Evolutionary conservation across 1,284 basidiomycete genomes (phyloP), one percentile per base, ranked within the genome.

Genomic region (Naganishia sp.): DNA sequence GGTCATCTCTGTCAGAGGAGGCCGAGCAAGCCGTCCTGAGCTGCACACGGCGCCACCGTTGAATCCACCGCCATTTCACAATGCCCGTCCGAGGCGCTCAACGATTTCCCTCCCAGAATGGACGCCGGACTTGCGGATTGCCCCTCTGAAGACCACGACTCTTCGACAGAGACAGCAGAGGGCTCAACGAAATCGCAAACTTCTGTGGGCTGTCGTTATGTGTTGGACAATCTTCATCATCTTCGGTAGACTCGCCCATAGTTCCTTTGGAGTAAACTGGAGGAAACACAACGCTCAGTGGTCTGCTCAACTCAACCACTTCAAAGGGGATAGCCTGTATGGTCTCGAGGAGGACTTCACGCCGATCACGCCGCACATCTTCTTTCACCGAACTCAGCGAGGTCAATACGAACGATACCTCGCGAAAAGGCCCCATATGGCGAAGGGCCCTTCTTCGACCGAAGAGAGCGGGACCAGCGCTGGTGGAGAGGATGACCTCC

Each of bases 321-420:
- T 23, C 7, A 47, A 4, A 1, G 57, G 50, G 15, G 47, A 51
- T 39, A 50, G 32, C n/a, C 18, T 61, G 17, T 42, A 61, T 18
- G 57, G 57, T 17, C 25, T 51, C n/a, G 47, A 61, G 25, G 57
- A 61, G 57, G 57, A 61, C 35, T 61, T 50, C 42, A 47, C 39
- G 31, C 57, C 56, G 15, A 31, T 17, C 35, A 39, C 35, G 35
- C 35, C 10, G 2, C 35, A 3, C 2, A 13, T 39, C n/a, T 61
- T 50, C 42, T 61, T 41, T 23, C 57, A 61, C 21, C 57, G 57
- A 18, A 50, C 57, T n/a, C 57, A 61, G 41, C 57, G 57, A 39
- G 10, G 2, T 13, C 35, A 13, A 39, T 39, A 39, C 7, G 47
- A 61, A n/a, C 46, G 41, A 18, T 61, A 50, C 17, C 5, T 50